Evolutionary conservation across 768 basidiomycete species (phyloP).

Genomic region (Mycena belliarum): DNA sequence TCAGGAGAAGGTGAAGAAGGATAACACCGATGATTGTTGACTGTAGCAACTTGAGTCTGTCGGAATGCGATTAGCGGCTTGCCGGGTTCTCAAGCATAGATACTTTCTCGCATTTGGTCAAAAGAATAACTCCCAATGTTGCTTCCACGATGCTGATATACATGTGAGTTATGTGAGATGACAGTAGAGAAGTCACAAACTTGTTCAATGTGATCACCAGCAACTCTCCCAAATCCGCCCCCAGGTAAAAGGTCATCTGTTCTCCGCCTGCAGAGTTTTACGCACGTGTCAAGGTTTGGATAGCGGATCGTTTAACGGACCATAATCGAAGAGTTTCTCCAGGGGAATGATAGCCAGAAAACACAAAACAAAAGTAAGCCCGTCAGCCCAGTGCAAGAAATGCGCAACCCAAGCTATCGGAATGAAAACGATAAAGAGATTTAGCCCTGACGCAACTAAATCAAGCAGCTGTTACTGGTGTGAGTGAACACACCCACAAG

Average conservation of each 20-base stretch:
- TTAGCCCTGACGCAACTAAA: constrained; percentile 49
- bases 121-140: constrained; percentile 66
- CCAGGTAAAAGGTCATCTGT: constrained; percentile 56
- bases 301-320: no score
- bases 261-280: constrained; percentile 32
- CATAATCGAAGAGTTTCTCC: constrained; percentile 67
- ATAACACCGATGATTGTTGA: constrained; percentile 73
- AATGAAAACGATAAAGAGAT: constrained; percentile 55
- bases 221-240: constrained; percentile 69
- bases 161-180: not conserved
- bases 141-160: constrained; percentile 63
- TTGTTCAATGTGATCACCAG: constrained; percentile 66
- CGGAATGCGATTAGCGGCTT: not conserved
- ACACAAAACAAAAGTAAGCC: constrained; percentile 35
- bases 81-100: not conserved
- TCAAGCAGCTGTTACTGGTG: not conserved
- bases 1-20: constrained; percentile 69
- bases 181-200: constrained; percentile 35
- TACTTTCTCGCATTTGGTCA: constrained; percentile 73
- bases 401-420: constrained; percentile 65
- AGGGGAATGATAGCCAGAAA: constrained; percentile 69
- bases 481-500: constrained; percentile 42
- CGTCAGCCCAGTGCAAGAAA: constrained; percentile 31
- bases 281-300: no score
- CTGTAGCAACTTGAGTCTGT: constrained; percentile 63